Conservation (phyloP, 208 protist genomes). For the Trypanosoma melophagium region DNA sequence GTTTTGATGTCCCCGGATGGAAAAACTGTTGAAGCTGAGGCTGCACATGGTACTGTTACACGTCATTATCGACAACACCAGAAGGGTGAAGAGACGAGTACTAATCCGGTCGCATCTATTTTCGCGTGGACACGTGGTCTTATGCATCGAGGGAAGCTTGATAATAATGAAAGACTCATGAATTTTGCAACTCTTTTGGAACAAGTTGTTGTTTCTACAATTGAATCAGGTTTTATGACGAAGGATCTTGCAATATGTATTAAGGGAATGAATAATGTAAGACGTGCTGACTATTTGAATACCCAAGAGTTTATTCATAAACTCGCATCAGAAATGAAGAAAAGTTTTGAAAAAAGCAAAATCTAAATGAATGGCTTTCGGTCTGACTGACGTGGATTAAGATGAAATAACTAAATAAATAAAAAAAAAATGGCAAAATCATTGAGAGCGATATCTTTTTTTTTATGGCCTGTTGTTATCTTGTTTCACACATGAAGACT, state of each 20-base stretch:
- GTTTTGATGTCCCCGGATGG: conserved; percentile 87
- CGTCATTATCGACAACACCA: conserved; percentile 88
- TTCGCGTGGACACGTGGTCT: conserved; percentile 91
- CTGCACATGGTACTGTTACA: conserved; percentile 92
- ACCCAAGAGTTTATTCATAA: conserved; percentile 77
- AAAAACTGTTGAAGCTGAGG: conserved; percentile 88
- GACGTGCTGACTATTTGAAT: conserved; percentile 68
- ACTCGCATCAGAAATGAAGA: conserved; percentile 49
- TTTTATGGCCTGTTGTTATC: too few relatives aligned
- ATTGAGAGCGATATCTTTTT: too few relatives aligned
- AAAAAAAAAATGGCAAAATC: too few relatives aligned
- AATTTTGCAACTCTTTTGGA: conserved; percentile 81
- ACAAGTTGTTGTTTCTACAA: conserved; percentile 77
- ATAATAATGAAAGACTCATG: conserved; percentile 69
- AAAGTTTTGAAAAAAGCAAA: conserved; percentile 42
- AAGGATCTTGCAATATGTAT: conserved; percentile 93
- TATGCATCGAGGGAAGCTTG: conserved; percentile 68
- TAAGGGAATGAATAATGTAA: conserved; percentile 85
- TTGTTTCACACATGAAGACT: too few relatives aligned
- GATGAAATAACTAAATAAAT: too few relatives aligned
- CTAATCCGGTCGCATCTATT: conserved; percentile 91
- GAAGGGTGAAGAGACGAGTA: conserved; percentile 82
- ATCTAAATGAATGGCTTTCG: conserved; percentile 42
- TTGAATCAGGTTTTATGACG: conserved; percentile 90
- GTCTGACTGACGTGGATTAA: too few relatives aligned